A percentile compares a stretch with the other conserved stretches of the same genome.
These are phyloP conservation scores for Vaccinium corymbosum DNA, from an alignment of 148 eudicot genomes.

Conservation along the genomic window DNA sequence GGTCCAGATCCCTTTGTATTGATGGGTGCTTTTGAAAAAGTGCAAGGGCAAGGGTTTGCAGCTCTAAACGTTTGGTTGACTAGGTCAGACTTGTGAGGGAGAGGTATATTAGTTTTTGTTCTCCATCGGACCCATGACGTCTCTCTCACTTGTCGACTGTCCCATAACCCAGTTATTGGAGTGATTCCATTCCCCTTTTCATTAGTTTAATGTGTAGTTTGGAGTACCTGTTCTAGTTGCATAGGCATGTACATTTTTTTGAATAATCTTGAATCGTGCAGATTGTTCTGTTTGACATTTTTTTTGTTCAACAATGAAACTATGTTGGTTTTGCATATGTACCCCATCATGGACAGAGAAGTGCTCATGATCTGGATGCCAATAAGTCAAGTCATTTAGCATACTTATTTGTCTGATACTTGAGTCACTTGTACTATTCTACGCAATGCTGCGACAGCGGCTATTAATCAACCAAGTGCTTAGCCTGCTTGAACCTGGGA, in stretches of 20 bases:
- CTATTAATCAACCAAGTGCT: background rate
- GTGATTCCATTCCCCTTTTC: too few species aligned
- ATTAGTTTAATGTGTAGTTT: background rate
- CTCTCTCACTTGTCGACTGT: too few species aligned
- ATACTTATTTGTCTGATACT: background rate
- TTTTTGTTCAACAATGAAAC: background rate
- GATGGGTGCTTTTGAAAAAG: background rate
- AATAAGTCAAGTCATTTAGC: background rate
- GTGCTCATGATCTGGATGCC: background rate
- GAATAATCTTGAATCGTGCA: background rate
- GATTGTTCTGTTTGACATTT: background rate
- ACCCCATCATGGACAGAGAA: background rate
- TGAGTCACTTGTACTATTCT: background rate
- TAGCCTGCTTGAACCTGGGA: background rate
- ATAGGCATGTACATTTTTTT: background rate
- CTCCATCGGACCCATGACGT: too few species aligned
- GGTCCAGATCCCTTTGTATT: conserved; percentile 15
- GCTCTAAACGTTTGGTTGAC: too few species aligned
- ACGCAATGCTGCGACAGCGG: background rate
- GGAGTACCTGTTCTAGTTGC: background rate
- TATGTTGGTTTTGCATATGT: background rate
- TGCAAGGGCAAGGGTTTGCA: background rate
- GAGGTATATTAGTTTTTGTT: too few species aligned
- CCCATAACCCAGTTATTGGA: too few species aligned
- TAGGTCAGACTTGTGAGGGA: too few species aligned